phyloP scores from a whole-genome alignment of 2,329 filamentous ascomycete genomes.

The Aspergillus caelatus region DNA sequence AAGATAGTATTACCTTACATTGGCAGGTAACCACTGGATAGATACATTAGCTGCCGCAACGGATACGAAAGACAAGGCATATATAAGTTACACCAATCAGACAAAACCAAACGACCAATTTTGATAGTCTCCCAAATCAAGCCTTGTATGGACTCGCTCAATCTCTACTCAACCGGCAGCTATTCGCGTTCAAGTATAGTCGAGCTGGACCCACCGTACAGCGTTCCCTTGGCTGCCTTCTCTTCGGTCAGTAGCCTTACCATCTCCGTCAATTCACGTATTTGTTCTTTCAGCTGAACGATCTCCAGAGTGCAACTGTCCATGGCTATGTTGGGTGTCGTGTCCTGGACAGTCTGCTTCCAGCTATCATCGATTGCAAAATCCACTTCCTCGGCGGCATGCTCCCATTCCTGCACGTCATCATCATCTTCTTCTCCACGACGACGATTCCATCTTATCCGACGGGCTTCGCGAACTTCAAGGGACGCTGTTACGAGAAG shows the following conservation, averaged over 20 bases:
- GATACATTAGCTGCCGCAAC: not conserved
- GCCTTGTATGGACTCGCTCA: not conserved
- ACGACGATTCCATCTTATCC: constrained; percentile 72
- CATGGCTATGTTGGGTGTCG: constrained; percentile 78
- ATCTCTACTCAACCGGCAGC: not conserved
- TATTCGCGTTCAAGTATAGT: constrained; percentile 11
- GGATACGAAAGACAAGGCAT: not conserved
- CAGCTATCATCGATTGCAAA: constrained; percentile 79
- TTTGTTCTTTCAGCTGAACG: constrained; percentile 46
- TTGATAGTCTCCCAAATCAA: not conserved
- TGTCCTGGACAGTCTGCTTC: constrained; percentile 75
- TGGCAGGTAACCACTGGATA: not conserved
- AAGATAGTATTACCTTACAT: too few relatives aligned
- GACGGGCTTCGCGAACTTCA: constrained; percentile 67
- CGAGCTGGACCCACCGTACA: constrained; percentile 18
- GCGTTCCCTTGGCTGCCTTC: constrained; percentile 13
- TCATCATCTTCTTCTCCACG: constrained; percentile 90
- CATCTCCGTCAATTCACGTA: constrained; percentile 66
- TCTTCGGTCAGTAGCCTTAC: constrained; percentile 59
- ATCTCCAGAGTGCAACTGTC: constrained; percentile 74
- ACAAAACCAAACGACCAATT: not conserved
- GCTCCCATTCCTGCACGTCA: constrained; percentile 89
- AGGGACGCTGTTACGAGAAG: constrained; percentile 75
- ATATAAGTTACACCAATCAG: not conserved
- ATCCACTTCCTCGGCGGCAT: constrained; percentile 69